A percentile compares a stretch with the other conserved stretches of the same genome.
Conservation (phyloP, 495 filamentous ascomycete genomes). For the Wilcoxina mikolae region DNA sequence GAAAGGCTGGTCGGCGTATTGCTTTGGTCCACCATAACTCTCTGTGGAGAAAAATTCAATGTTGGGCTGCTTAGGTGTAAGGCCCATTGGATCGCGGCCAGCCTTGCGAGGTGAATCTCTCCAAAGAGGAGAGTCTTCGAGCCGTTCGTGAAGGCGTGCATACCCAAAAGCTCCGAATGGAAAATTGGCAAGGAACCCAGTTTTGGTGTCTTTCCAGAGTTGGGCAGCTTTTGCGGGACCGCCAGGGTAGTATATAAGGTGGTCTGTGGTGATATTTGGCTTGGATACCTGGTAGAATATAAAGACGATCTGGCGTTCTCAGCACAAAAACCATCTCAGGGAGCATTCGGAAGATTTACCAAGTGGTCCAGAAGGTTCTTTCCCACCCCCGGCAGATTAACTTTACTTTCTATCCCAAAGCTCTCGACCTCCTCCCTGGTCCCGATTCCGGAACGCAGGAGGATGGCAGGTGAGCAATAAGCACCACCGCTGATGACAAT, state of each 20-base stretch:
- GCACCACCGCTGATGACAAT: conserved; percentile 34
- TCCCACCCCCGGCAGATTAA: conserved; percentile 34
- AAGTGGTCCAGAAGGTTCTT: conserved; percentile 35
- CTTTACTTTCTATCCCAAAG: conserved; percentile 31
- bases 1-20: conserved; percentile 35
- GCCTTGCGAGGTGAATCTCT: conserved; percentile 30
- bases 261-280: conserved; percentile 33
- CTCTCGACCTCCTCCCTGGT: conserved; percentile 29
- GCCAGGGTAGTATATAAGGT: conserved; percentile 32
- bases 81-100: conserved; percentile 40
- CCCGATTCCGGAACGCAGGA: conserved; percentile 38
- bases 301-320: conserved; percentile 29
- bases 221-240: conserved; percentile 32
- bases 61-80: conserved; percentile 36
- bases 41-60: conserved; percentile 41
- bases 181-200: conserved; percentile 38
- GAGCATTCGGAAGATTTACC: not conserved
- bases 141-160: conserved; percentile 38
- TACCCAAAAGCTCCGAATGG: conserved; percentile 43
- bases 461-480: conserved; percentile 34
- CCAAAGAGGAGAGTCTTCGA: conserved; percentile 35
- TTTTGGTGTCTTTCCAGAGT: conserved; percentile 37
- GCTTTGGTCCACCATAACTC: conserved; percentile 40
- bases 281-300: conserved; percentile 39
- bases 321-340: not conserved